A percentile compares a stretch with the other conserved stretches of the same genome.
Conservation (phyloP, 805 yeast genomes). For the Helenozyma rhizophorensis region DNA sequence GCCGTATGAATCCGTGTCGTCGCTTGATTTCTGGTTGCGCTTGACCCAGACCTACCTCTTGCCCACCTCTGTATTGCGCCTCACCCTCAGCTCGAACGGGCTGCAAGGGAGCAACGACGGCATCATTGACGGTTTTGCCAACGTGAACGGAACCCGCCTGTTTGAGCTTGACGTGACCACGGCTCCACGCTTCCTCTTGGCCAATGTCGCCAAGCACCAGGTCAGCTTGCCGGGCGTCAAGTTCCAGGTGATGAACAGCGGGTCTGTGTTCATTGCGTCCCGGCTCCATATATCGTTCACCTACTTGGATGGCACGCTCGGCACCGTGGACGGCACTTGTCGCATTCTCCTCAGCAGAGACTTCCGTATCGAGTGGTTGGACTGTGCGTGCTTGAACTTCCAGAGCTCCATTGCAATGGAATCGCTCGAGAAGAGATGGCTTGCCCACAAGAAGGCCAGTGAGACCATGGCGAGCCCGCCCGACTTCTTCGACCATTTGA, state of each 20-base stretch:
- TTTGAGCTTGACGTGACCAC: conserved; percentile 63
- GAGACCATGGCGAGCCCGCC: no score
- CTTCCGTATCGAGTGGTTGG: conserved; percentile 69
- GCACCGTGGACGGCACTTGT: conserved; percentile 56
- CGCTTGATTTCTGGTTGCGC: conserved; percentile 35
- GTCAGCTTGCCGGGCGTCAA: conserved; percentile 33
- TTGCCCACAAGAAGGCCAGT: conserved; percentile 6
- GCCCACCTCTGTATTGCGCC: conserved; percentile 27
- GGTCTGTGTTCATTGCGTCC: conserved; percentile 32
- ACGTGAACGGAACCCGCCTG: conserved; percentile 21
- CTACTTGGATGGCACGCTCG: conserved; percentile 68
- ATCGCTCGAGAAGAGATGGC: conserved; percentile 26
- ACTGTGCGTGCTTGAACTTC: conserved; percentile 40
- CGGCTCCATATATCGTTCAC: conserved; percentile 26
- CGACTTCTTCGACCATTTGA: conserved; percentile 6
- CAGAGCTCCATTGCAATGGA: conserved; percentile 22
- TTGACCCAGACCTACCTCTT: conserved; percentile 29
- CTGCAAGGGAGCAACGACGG: not conserved
- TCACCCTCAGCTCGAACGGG: conserved; percentile 11
- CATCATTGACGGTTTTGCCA: conserved; percentile 1
- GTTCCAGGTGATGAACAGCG: conserved; percentile 38
- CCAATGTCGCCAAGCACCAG: conserved; percentile 26
- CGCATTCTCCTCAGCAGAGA: conserved; percentile 60
- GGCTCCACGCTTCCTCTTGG: conserved; percentile 58
- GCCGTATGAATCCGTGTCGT: conserved; percentile 22